Conservation (phyloP, 352 stramenopile species). For the Phytophthora syringae region DNA sequence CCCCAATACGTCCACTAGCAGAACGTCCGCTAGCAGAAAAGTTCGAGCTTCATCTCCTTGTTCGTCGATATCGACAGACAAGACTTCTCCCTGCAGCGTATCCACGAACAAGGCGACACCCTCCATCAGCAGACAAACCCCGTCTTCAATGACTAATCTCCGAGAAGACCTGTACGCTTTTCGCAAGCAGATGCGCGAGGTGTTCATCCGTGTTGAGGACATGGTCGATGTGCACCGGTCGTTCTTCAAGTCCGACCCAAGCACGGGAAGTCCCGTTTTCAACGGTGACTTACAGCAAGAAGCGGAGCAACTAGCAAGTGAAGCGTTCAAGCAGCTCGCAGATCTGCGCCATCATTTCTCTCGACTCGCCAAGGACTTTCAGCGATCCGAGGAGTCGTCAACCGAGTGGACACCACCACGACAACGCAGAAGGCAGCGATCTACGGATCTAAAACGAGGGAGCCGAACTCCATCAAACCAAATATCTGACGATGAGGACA, state of each 20-base stretch:
- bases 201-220: slow-evolving; percentile 64
- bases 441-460: not conserved
- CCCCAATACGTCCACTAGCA: too few species aligned
- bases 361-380: slow-evolving; percentile 37
- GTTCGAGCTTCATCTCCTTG: slow-evolving; percentile 9
- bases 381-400: slow-evolving; percentile 7
- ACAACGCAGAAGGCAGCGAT: not conserved
- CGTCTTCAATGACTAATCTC: slow-evolving; percentile 26
- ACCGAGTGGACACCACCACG: not conserved
- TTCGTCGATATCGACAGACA: slow-evolving; percentile 17
- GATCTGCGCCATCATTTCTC: slow-evolving; percentile 48
- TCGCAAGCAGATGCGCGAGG: slow-evolving; percentile 64
- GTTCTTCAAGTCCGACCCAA: slow-evolving; percentile 61
- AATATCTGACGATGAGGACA: slow-evolving; percentile 12
- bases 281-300: slow-evolving; percentile 33
- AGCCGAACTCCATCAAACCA: not conserved
- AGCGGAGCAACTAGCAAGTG: slow-evolving; percentile 37
- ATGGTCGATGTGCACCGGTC: slow-evolving; percentile 71
- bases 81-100: not conserved
- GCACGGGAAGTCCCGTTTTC: slow-evolving; percentile 43
- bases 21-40: not conserved
- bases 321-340: slow-evolving; percentile 56
- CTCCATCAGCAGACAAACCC: not conserved
- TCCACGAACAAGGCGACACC: not conserved
- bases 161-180: slow-evolving; percentile 69